These are phyloP conservation scores for Halenospora varia DNA, from an alignment of 495 filamentous ascomycete genomes.

Conservation along the genomic window DNA sequence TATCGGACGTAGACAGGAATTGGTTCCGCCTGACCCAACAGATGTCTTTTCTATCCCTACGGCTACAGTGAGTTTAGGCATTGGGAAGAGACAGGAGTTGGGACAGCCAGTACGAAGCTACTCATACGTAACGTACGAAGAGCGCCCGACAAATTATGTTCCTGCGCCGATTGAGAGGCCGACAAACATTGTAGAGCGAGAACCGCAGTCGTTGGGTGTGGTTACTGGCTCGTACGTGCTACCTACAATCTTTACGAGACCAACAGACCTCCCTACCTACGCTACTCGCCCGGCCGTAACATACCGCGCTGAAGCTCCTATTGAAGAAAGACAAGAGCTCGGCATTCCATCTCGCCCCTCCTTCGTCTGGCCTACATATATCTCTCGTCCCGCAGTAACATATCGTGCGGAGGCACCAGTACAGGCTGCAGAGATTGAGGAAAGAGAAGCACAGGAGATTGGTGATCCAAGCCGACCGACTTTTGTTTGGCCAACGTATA, in stretches of 20 bases:
- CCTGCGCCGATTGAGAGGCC: too few relatives aligned
- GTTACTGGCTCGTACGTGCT: too few relatives aligned
- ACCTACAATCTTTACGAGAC: too few relatives aligned
- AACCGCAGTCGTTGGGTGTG: too few relatives aligned
- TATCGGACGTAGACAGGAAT: neutral
- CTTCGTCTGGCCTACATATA: neutral
- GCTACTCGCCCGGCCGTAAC: neutral
- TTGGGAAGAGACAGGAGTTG: too few relatives aligned
- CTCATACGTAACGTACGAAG: too few relatives aligned
- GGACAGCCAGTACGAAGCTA: too few relatives aligned
- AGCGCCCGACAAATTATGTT: too few relatives aligned
- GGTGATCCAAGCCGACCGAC: neutral
- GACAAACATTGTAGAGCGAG: neutral
- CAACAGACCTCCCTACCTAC: neutral
- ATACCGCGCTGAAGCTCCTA: neutral
- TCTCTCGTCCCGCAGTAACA: neutral
- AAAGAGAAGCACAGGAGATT: neutral
- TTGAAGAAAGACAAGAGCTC: neutral
- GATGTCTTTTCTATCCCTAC: too few relatives aligned
- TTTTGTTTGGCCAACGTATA: neutral
- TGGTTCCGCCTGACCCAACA: neutral
- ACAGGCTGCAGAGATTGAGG: neutral
- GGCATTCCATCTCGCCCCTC: neutral
- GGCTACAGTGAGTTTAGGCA: too few relatives aligned
- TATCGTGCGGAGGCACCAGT: neutral